These are phyloP conservation scores for Kitagawia praeruptora DNA, from an alignment of 129 eudicot genomes.

Conservation along the genomic window DNA sequence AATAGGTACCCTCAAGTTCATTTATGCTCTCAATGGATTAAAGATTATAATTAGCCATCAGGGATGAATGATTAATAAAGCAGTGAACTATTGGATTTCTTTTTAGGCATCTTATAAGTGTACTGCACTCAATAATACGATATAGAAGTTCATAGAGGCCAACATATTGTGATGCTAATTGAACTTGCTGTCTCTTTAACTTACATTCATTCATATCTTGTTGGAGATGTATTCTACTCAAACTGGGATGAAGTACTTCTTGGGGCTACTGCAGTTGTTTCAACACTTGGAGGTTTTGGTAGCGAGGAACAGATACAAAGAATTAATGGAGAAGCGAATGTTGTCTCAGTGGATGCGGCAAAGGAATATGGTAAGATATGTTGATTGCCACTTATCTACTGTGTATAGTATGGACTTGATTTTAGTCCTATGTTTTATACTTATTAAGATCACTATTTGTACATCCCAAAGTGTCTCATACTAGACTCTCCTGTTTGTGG, in stretches of 20 bases:
- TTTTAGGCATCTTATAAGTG: neutral
- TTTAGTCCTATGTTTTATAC: neutral
- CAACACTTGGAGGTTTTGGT: conserved; percentile 96
- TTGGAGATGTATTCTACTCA: conserved; percentile 90
- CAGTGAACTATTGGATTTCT: neutral
- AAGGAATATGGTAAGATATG: conserved; percentile 66
- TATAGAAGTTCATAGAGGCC: neutral
- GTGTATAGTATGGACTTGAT: neutral
- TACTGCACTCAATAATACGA: neutral
- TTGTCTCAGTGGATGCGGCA: conserved; percentile 72
- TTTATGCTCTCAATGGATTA: too few species aligned
- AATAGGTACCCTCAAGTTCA: too few species aligned
- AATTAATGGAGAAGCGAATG: conserved; percentile 92
- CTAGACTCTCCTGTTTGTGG: neutral
- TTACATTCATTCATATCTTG: neutral
- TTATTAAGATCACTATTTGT: neutral
- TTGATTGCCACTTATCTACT: neutral
- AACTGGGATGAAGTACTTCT: conserved; percentile 92
- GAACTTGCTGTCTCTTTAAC: neutral
- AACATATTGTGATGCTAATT: conserved; percentile 2
- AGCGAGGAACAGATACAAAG: conserved; percentile 95
- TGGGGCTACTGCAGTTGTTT: conserved; percentile 92
- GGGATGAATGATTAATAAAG: neutral
- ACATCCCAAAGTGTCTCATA: neutral
- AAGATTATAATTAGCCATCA: neutral